Conservation (phyloP, 768 basidiomycete genomes). For the Leccinellum rugosiceps region DNA sequence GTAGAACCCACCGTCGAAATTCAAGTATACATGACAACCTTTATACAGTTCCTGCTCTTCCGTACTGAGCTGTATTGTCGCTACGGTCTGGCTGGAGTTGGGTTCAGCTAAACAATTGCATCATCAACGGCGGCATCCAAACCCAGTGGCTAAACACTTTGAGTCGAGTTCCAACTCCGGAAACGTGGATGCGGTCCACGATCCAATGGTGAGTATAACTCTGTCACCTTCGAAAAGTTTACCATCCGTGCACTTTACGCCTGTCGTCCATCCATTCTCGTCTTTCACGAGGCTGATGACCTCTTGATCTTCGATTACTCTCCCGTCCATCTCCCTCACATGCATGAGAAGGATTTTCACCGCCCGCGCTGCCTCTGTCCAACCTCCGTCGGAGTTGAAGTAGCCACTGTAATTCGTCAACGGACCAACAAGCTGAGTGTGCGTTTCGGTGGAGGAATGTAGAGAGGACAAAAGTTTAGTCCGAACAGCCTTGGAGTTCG, state of each 20-base stretch:
- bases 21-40: constrained; percentile 64
- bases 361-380: constrained; percentile 77
- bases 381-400: constrained; percentile 76
- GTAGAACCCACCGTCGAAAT: constrained; percentile 76
- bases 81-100: constrained; percentile 68
- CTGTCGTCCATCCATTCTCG: constrained; percentile 42
- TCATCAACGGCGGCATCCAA: constrained; percentile 12
- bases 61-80: constrained; percentile 66
- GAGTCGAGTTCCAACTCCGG: constrained; percentile 50
- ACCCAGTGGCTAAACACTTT: constrained; percentile 80
- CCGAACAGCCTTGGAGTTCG: constrained; percentile 12
- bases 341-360: constrained; percentile 50
- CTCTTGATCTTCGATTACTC: constrained; percentile 53
- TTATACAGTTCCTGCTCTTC: constrained; percentile 66
- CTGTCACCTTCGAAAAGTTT: constrained; percentile 50
- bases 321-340: constrained; percentile 59
- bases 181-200: constrained; percentile 85
- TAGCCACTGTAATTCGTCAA: constrained; percentile 46
- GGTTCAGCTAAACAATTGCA: not conserved
- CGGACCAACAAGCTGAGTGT: constrained; percentile 12
- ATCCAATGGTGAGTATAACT: constrained; percentile 71
- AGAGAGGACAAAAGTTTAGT: constrained; percentile 18
- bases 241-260: constrained; percentile 64
- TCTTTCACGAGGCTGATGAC: constrained; percentile 49
- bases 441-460: not conserved